These are phyloP conservation scores for Strobilomyces echinocephalus DNA, from an alignment of 768 basidiomycete species.

Conservation along the genomic window DNA sequence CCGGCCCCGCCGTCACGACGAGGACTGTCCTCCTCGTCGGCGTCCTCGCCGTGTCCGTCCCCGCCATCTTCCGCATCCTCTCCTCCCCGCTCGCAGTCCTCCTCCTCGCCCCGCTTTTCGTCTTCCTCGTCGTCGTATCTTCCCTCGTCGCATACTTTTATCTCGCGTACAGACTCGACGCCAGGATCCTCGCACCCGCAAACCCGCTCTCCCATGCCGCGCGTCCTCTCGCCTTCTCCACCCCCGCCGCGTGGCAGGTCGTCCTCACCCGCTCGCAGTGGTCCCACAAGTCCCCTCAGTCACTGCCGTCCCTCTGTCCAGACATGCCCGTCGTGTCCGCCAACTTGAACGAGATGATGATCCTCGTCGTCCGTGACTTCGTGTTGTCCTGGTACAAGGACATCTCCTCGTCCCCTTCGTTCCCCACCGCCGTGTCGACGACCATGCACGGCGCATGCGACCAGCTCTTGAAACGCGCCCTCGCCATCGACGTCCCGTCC, in stretches of 20 bases:
- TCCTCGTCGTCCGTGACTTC: conserved; percentile 81
- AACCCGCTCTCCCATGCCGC: conserved; percentile 52
- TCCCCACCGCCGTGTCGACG: conserved; percentile 78
- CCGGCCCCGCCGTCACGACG: no score
- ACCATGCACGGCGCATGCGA: conserved; percentile 65
- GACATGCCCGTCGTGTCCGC: conserved; percentile 61
- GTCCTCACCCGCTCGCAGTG: conserved; percentile 86
- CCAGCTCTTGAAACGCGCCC: conserved; percentile 52
- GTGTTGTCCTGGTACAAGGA: conserved; percentile 85
- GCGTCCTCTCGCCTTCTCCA: conserved; percentile 79
- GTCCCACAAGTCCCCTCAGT: conserved; percentile 68
- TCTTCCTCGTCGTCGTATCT: conserved; percentile 43
- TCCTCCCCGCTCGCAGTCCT: conserved; percentile 65
- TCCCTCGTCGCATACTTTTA: conserved; percentile 53
- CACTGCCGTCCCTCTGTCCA: conserved; percentile 52
- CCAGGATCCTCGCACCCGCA: conserved; percentile 8
- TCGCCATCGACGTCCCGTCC: conserved; percentile 68
- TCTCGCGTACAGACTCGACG: conserved; percentile 51
- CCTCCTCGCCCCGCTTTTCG: conserved; percentile 57
- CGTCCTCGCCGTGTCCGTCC: conserved; percentile 48
- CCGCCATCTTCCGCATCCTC: conserved; percentile 45
- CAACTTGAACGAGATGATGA: conserved; percentile 74
- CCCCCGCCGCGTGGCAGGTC: conserved; percentile 92
- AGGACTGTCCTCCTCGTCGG: no score
- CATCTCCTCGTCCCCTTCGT: conserved; percentile 81